Conservation (phyloP, 352 stramenopile species). For the Pythium biforme region DNA sequence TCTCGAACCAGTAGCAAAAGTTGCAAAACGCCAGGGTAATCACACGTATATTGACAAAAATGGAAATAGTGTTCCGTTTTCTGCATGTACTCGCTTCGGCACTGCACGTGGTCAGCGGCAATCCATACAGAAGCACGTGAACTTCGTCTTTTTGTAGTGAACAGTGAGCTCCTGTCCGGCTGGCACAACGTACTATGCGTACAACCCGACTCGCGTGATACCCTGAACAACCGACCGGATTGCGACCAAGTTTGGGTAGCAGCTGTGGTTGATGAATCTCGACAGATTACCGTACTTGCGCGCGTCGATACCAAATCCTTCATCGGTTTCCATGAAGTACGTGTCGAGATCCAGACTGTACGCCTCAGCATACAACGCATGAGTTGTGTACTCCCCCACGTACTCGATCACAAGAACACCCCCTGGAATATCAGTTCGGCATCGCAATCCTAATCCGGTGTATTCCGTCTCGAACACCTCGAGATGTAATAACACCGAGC, state of each 20-base stretch:
- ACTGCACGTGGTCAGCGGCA: not conserved
- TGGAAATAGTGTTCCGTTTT: not conserved
- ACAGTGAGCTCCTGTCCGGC: not conserved
- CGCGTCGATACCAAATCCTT: not conserved
- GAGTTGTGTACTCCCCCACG: slow-evolving; percentile 2
- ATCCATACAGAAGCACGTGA: not conserved
- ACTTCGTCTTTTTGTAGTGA: not conserved
- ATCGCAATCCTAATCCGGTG: not conserved
- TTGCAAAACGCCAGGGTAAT: too few species aligned
- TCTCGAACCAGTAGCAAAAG: too few species aligned
- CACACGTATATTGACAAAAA: not conserved
- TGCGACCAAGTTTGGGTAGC: not conserved
- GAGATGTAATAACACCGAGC: not conserved
- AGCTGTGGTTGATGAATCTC: slow-evolving; percentile 1
- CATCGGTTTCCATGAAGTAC: slow-evolving; percentile 1
- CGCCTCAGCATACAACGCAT: not conserved
- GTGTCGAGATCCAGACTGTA: not conserved
- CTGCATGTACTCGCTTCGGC: not conserved
- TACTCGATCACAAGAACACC: slow-evolving; percentile 1
- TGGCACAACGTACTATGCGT: not conserved
- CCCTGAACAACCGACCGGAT: not conserved
- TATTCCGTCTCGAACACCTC: not conserved
- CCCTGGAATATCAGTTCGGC: not conserved
- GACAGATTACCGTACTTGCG: not conserved
- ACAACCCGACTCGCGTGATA: not conserved